phyloP scores from a whole-genome alignment of 805 yeast species.

The Ogataea polymorpha region DNA sequence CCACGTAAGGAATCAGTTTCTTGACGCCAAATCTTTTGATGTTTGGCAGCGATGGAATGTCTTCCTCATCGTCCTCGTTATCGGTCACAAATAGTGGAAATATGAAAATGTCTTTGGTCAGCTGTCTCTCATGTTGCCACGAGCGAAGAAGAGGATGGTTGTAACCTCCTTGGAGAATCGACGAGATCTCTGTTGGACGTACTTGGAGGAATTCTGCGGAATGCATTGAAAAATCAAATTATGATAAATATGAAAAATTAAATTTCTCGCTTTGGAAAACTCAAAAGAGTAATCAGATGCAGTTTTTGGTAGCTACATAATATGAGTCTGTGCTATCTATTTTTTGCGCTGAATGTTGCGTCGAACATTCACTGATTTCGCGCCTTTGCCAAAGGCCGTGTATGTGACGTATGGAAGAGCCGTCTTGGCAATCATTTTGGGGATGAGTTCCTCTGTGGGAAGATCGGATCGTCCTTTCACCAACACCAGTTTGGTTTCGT shows the following conservation, averaged over 20 bases:
- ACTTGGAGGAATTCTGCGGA: slow-evolving; percentile 63
- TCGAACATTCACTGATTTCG: slow-evolving; percentile 48
- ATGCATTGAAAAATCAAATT: slow-evolving; percentile 4
- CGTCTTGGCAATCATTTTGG: slow-evolving; percentile 18
- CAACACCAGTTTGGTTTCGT: slow-evolving; percentile 37
- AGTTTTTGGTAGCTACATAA: too few relatives aligned
- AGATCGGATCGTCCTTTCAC: slow-evolving; percentile 64
- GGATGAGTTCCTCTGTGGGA: slow-evolving; percentile 46
- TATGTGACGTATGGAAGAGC: slow-evolving; percentile 40
- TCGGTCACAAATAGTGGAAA: slow-evolving; percentile 89
- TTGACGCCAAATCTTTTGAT: slow-evolving; percentile 86
- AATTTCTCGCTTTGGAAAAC: neutral
- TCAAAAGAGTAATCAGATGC: neutral
- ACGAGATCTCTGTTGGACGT: slow-evolving; percentile 59
- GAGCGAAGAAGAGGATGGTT: slow-evolving; percentile 83
- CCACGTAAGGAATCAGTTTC: slow-evolving; percentile 70
- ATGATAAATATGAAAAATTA: neutral
- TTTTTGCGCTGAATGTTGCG: slow-evolving; percentile 42
- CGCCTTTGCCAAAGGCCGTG: slow-evolving; percentile 39
- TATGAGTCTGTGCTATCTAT: neutral
- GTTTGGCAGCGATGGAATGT: slow-evolving; percentile 77
- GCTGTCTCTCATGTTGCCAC: slow-evolving; percentile 88
- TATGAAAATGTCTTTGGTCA: slow-evolving; percentile 84
- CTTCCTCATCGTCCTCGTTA: slow-evolving; percentile 71
- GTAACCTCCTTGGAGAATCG: slow-evolving; percentile 90